Base-by-base conservation (phyloP, 805 yeast species). In the Candida coleopterorum region DNA sequence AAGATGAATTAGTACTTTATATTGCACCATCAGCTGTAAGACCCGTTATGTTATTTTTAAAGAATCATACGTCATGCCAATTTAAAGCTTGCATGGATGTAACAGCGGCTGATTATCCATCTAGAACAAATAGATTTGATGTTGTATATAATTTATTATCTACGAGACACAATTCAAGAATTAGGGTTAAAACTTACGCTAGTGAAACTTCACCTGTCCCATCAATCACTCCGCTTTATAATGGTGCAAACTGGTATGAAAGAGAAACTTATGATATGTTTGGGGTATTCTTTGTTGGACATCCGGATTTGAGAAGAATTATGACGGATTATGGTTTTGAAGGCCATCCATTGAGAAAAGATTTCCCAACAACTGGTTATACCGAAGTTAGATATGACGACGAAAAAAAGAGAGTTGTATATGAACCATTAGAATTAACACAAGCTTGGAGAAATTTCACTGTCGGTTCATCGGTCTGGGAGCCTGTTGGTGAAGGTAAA, bases 291-390 rank as follows among this genome's bases (percentile, higher is more conserved):
- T 86, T 86, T 54, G 90, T 83, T 62, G 85, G 82, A 42, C 95
- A 86, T 61, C 95, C 95, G 5, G 95, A 85, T 61, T 70, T 85
- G 55, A 79, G 95, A 66, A 74, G 95, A 65, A 85, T 85, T 60
- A 75, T 85, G 79, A 85, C 95, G 38, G 95, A 85, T 63, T 85
- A 85, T 60, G 95, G 95, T 16, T 85, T 86, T 51, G 94, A 85
- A 63, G 95, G 95, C 37, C 93, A 85, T 57, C 95, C 95, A 10
- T 72, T 85, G 56, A 77, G 95, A 63, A 86, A 86, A 61, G 95
- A 86, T 62, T 86, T 86, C 82, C 95, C 95, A 49, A 80, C 90
- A 29, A 83, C 93, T 27, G 95, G 95, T 39, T 86, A 85, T 66
- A 85, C 93, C 32, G 95, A 86, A 68, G 86, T 85, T 27, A 76